A percentile compares a stretch with the other conserved stretches of the same genome.
Evolutionary conservation across 2,329 filamentous ascomycete genomes (phyloP).

Genomic region (Cytospora schulzeri): DNA sequence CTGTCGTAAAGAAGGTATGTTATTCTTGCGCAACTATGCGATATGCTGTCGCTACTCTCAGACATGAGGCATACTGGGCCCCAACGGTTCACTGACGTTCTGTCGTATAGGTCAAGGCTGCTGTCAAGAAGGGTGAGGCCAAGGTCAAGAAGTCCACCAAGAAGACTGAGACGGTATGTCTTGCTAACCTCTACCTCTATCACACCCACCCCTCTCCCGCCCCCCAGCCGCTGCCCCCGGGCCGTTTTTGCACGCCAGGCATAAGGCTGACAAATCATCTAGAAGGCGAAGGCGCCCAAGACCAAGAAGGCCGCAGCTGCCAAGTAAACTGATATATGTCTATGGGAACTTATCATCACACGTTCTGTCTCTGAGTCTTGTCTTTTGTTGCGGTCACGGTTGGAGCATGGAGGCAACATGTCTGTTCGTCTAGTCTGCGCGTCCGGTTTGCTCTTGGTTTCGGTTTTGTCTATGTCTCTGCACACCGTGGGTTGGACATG

Average conservation of each 20-base stretch:
- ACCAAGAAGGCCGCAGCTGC: conserved; percentile 34
- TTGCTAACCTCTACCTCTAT: not conserved
- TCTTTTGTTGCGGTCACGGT: conserved; percentile 22
- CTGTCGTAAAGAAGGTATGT: conserved; percentile 37
- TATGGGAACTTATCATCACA: not conserved
- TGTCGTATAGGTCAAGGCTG: conserved; percentile 35
- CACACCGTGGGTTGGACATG: conserved; percentile 5
- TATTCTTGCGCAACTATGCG: not conserved
- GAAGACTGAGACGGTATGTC: conserved; percentile 29
- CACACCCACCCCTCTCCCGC: not conserved
- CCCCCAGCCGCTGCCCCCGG: too few relatives aligned
- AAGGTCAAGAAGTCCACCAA: conserved; percentile 33
- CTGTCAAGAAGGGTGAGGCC: conserved; percentile 34
- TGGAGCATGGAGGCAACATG: conserved; percentile 13
- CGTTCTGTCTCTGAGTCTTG: conserved; percentile 3
- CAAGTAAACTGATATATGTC: conserved; percentile 26
- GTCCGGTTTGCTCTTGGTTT: conserved; percentile 7
- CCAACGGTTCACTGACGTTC: not conserved
- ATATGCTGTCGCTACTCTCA: not conserved
- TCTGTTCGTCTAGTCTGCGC: conserved; percentile 9
- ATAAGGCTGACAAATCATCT: not conserved
- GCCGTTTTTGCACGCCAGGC: not conserved
- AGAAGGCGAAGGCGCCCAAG: conserved; percentile 38
- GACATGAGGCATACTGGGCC: not conserved
- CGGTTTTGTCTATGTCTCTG: conserved; percentile 5